Conservation (phyloP, 2,329 filamentous ascomycete species). For the Teratosphaeria gauchensis region DNA sequence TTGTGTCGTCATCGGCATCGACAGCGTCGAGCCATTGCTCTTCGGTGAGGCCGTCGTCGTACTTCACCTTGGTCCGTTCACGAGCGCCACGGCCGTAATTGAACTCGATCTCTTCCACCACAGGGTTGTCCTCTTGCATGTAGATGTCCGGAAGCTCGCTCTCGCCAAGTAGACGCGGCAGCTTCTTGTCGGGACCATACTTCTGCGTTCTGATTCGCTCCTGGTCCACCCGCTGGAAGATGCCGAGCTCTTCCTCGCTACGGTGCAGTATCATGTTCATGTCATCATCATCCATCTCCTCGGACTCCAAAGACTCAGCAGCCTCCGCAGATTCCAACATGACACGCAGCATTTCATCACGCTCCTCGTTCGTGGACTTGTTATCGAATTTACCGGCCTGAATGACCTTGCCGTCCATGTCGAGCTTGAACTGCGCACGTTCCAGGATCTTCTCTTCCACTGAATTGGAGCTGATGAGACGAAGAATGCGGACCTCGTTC, state of each 20-base stretch:
- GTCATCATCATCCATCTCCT: conserved; percentile 98
- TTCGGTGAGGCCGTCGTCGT: conserved; percentile 94
- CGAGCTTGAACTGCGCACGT: conserved; percentile 91
- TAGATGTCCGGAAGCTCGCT: conserved; percentile 91
- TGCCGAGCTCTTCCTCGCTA: conserved; percentile 63
- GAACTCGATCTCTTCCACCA: conserved; percentile 70
- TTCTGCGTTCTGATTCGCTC: conserved; percentile 55
- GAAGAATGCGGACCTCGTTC: conserved; percentile 94
- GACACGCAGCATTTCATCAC: conserved; percentile 91
- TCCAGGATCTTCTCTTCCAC: conserved; percentile 98
- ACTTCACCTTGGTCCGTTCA: conserved; percentile 87
- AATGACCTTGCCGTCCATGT: conserved; percentile 99
- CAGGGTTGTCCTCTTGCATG: conserved; percentile 71
- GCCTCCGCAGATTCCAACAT: conserved; percentile 72
- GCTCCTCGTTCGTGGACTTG: conserved; percentile 96
- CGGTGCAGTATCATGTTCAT: conserved; percentile 90
- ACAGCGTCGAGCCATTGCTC: conserved; percentile 99
- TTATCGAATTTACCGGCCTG: conserved; percentile 99
- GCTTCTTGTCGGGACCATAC: conserved; percentile 64
- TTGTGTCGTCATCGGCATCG: conserved; percentile 88
- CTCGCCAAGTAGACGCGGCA: conserved; percentile 77
- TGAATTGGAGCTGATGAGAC: conserved; percentile 91
- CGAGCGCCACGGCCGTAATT: conserved; percentile 79
- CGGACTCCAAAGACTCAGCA: conserved; percentile 66
- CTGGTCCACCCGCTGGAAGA: conserved; percentile 77